Evolutionary conservation across 83 land plant genomes (phyloP), one percentile per base, ranked within the genome.

Genomic region (Picea abies): DNA sequence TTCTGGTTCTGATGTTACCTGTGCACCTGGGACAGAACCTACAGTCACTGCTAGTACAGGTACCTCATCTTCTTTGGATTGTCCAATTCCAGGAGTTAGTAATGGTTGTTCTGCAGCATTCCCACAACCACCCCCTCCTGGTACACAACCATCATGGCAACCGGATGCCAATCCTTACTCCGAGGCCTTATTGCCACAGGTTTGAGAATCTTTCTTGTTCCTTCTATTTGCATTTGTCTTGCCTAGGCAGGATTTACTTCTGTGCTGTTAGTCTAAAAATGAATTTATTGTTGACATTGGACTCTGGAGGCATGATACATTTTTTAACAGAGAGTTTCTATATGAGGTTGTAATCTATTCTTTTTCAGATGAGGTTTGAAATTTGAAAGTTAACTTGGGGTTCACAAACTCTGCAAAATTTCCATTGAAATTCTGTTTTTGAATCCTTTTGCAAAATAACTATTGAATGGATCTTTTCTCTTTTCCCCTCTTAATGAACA

Each of bases 41-140:
- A 76, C 71, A 23, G 80, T 88, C 35, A 79, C 73, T 82, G 14
- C 52, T 76, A 25, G 52, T 37, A 70, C n/a, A 61, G 63, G 89
- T 49, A 81, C 65, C 82, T 32, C 62, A 62, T 63, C 92, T 60
- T 78, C 86, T 56, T 62, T 83, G 75, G 80, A 69, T 29, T 91
- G 84, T 85, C 84, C 88, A 39, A 85, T 79, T 89, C 90, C 90
- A 63, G 89, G 91, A 73, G 87, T 82, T 20, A 84, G 67, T 49
- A 78, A 85, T 84, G 84, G 83, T 5, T 89, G 83, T 82, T 23
- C 88, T 14, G 35, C 85, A 52, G 26, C 89, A 39, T 66, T 19
- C 76, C 90, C 69, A 70, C 97, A 91, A 83, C 93, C 93, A 5
- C 94, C 97, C 6, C 95, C 92, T 56, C 92, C 94, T 81, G 96